Evolutionary conservation across 2,329 filamentous ascomycete species (phyloP).

Genomic region (Grosmannia huntii): DNA sequence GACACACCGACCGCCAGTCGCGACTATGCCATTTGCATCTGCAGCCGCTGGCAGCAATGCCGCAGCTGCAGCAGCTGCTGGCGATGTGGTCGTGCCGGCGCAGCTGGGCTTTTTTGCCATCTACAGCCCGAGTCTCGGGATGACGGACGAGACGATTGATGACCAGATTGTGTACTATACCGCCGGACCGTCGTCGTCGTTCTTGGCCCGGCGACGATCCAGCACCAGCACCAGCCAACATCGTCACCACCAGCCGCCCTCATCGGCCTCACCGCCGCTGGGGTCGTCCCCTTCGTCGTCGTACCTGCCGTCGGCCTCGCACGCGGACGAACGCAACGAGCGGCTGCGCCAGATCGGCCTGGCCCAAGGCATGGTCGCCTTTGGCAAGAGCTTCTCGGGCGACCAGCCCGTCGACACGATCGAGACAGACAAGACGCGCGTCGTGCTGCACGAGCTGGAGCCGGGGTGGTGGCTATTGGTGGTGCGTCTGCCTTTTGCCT

Average conservation of each 20-base stretch:
- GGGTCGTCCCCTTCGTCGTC: conserved; percentile 10
- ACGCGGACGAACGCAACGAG: conserved; percentile 65
- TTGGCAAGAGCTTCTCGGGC: conserved; percentile 75
- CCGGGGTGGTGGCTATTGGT: conserved; percentile 91
- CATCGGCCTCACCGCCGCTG: neutral
- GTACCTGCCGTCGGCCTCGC: conserved; percentile 21
- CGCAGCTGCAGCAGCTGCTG: neutral
- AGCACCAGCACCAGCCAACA: neutral
- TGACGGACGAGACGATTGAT: conserved; percentile 54
- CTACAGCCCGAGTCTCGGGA: conserved; percentile 61
- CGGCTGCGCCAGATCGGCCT: conserved; percentile 85
- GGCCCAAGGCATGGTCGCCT: conserved; percentile 91
- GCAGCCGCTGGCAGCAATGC: neutral
- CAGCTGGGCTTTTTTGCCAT: conserved; percentile 85
- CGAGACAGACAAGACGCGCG: conserved; percentile 79
- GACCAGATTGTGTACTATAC: conserved; percentile 92
- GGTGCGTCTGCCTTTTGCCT: conserved; percentile 35
- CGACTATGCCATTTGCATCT: neutral
- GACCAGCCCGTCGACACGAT: conserved; percentile 68
- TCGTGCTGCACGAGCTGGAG: conserved; percentile 80
- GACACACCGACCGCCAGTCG: neutral
- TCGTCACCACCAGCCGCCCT: neutral
- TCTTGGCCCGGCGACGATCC: too few species aligned
- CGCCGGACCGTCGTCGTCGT: conserved; percentile 29
- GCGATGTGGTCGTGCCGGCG: conserved; percentile 44